Conservation (phyloP, 306 rosid genomes). For the Quercus cerris region DNA sequence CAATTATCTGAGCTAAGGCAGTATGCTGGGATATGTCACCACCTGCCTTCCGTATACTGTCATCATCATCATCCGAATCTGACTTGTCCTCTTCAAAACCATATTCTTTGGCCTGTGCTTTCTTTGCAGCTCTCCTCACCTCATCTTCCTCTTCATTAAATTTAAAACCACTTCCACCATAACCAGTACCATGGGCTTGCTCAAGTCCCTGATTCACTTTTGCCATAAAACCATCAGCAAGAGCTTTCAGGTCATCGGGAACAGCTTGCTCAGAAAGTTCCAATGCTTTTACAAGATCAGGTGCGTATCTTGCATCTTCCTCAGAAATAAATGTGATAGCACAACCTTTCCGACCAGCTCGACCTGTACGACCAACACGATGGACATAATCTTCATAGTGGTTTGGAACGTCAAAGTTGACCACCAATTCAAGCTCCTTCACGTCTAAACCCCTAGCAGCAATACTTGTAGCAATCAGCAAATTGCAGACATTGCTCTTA, state of each 20-base stretch:
- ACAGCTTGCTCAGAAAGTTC: conserved; percentile 90
- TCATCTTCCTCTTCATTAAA: conserved; percentile 97
- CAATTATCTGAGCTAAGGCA: conserved; percentile 72
- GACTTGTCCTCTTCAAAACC: conserved; percentile 97
- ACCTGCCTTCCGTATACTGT: conserved; percentile 78
- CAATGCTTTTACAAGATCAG: conserved; percentile 85
- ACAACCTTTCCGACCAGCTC: conserved; percentile 93
- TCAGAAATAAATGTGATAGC: conserved; percentile 87
- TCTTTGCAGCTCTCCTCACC: conserved; percentile 93
- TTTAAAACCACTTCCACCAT: conserved; percentile 96
- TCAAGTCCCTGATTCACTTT: conserved; percentile 86
- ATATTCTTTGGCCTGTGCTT: conserved; percentile 94
- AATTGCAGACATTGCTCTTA: conserved; percentile 82
- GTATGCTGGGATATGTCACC: conserved; percentile 87
- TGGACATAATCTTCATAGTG: conserved; percentile 98
- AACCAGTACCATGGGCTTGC: conserved; percentile 94
- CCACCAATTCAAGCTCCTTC: conserved; percentile 91
- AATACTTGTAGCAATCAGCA: conserved; percentile 82
- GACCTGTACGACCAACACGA: conserved; percentile 95
- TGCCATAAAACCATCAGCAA: conserved; percentile 69
- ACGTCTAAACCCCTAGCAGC: conserved; percentile 96
- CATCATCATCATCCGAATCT: conserved; percentile 95
- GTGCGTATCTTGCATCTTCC: conserved; percentile 88
- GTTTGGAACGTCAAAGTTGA: conserved; percentile 86
- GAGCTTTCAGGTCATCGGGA: conserved; percentile 81